phyloP scores from a whole-genome alignment of 139 green algal species.

The Tetradesmus obliquus region DNA sequence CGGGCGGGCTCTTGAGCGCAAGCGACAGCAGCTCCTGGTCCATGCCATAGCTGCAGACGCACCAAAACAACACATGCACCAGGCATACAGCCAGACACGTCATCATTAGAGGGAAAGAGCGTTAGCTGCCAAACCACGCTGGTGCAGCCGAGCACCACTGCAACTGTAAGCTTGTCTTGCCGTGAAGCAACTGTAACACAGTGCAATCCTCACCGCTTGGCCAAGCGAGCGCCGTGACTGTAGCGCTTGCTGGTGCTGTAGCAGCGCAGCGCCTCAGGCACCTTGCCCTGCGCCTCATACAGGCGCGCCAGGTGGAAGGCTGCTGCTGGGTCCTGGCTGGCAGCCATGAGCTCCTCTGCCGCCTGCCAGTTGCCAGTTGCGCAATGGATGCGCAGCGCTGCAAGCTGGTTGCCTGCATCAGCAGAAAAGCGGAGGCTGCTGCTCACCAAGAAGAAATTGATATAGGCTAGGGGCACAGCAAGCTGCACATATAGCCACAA shows the following conservation, averaged over 20 bases:
- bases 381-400: constrained; percentile 70
- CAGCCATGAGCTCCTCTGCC: constrained; percentile 60
- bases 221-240: constrained; percentile 68
- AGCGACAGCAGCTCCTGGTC: constrained; percentile 45
- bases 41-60: constrained; percentile 30
- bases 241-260: constrained; percentile 65
- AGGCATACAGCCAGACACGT: background rate
- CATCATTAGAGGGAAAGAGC: too few relatives aligned
- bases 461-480: too few relatives aligned
- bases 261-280: constrained; percentile 65
- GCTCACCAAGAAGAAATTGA: too few relatives aligned
- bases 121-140: constrained; percentile 41
- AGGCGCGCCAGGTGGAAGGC: constrained; percentile 85
- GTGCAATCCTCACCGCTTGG: constrained; percentile 63
- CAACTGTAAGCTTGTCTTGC: too few relatives aligned
- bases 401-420: constrained; percentile 67
- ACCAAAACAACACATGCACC: background rate
- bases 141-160: background rate
- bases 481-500: too few relatives aligned
- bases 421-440: background rate
- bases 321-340: constrained; percentile 60
- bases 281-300: constrained; percentile 73
- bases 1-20: constrained; percentile 48
- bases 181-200: too few relatives aligned
- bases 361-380: constrained; percentile 61